These are phyloP conservation scores for Solanum pennellii DNA, from an alignment of 257 asterid genomes.

Conservation along the genomic window DNA sequence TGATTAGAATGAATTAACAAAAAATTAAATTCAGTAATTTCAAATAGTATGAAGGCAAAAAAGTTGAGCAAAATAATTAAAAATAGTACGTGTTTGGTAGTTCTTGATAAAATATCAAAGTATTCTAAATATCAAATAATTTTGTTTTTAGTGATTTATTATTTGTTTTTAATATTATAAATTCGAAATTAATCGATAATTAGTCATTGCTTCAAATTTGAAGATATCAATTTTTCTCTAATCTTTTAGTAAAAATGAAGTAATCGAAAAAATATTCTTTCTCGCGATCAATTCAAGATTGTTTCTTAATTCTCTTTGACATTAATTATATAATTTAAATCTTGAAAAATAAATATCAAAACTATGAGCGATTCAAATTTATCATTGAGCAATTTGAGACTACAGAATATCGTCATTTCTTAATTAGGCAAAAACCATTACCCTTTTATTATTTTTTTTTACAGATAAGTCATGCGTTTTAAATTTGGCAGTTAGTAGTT, in stretches of 20 bases:
- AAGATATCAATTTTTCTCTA: neutral
- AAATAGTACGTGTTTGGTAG: neutral
- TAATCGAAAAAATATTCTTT: neutral
- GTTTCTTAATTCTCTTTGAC: neutral
- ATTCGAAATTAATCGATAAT: neutral
- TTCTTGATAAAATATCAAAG: no score
- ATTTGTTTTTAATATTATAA: no score
- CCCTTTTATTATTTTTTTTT: neutral
- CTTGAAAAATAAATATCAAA: neutral
- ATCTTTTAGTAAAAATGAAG: neutral
- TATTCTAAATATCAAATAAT: no score
- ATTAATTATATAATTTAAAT: neutral
- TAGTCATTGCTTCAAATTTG: neutral
- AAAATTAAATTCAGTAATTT: no score
- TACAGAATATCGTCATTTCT: neutral
- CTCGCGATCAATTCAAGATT: neutral
- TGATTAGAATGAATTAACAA: no score
- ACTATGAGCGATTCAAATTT: neutral
- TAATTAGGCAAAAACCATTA: neutral
- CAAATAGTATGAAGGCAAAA: neutral
- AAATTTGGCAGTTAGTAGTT: neutral
- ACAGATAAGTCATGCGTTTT: neutral
- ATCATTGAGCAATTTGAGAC: neutral
- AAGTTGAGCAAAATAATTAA: neutral
- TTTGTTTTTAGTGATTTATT: no score